Evolutionary conservation across 2,329 filamentous ascomycete species (phyloP).

Genomic region (Erysiphe pulchra): DNA sequence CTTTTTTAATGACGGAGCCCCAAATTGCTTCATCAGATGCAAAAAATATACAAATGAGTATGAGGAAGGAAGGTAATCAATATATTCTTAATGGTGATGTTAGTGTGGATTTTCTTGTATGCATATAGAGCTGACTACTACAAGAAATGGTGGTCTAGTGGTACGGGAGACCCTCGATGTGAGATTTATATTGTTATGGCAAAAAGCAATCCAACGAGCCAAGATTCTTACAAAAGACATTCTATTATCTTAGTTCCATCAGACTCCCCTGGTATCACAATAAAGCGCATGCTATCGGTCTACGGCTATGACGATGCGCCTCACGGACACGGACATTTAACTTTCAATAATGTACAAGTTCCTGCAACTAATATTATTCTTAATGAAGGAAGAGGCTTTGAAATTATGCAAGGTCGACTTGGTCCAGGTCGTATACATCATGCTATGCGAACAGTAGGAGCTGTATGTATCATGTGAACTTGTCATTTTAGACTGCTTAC

Average conservation of each 20-base stretch:
- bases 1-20: constrained; percentile 86
- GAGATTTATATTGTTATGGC: constrained; percentile 92
- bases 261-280: constrained; percentile 59
- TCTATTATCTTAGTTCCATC: constrained; percentile 78
- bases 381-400: constrained; percentile 81
- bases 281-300: constrained; percentile 79
- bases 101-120: constrained; percentile 10
- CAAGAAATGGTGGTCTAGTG: constrained; percentile 98
- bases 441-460: constrained; percentile 84
- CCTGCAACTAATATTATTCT: constrained; percentile 66
- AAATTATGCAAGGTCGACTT: constrained; percentile 92
- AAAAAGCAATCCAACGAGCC: constrained; percentile 56
- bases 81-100: constrained; percentile 78
- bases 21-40: constrained; percentile 75
- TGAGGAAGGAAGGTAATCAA: constrained; percentile 59
- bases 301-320: constrained; percentile 97
- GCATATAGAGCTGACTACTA: constrained; percentile 4
- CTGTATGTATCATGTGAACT: constrained; percentile 21
- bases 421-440: constrained; percentile 94
- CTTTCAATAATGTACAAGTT: constrained; percentile 73
- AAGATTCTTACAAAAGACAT: constrained; percentile 66
- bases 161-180: constrained; percentile 79
- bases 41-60: constrained; percentile 70
- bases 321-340: constrained; percentile 85
- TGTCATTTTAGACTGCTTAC: constrained; percentile 1